Evolutionary conservation across 2,329 filamentous ascomycete genomes (phyloP), one percentile per base, ranked within the genome.

Genomic region (Exophiala dermatitidis): DNA sequence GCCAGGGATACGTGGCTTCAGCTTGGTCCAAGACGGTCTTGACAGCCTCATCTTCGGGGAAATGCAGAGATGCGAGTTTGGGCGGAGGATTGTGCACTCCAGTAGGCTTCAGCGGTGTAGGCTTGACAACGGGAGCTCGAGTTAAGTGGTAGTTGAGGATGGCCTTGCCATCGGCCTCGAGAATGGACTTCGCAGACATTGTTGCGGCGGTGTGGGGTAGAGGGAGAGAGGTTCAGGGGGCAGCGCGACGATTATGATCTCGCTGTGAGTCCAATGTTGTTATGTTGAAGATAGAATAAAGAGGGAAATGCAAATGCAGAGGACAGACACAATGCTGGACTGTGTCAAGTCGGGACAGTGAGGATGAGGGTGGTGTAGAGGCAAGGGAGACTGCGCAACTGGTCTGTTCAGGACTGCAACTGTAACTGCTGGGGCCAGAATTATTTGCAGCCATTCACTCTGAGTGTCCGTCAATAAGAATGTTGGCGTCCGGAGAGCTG

Each of bases 61-160:
- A 98, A 78, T 91, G 80, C 71, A 98, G 82, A 62, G 88, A 90
- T 54, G 91, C 91, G 67, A 97, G 84, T 75, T 88, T 91, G 66
- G 90, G 78, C 59, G 93, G 85, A 65, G 93, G 78, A 79, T 97
- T 97, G 84, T 98, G 93, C 73, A 83, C 93, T 62, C 86, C 74
- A 61, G 87, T 80, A 63, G 81, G 72, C 65, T 90, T 88, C 53
- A 97, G 89, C 75, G 93, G 90, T 69, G 90, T 91, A 64, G 91
- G 88, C 86, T 96, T 97, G 83, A 98, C 95, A 73, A 95, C 86
- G 63, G 90, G 85, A 65, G 93, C 89, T 72, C 93, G 87, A 67
- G 93, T 97, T 76, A 98, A 90, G 81, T 97, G 93, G 83, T 97
- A 98, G 87, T 96, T 97, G 83, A 98, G 83, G 80, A 98, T 97